Percentiles rank a stretch among this genome's conserved stretches.
These are phyloP conservation scores for Citrullus mucosospermus DNA, from an alignment of 306 rosid species.

Conservation along the genomic window DNA sequence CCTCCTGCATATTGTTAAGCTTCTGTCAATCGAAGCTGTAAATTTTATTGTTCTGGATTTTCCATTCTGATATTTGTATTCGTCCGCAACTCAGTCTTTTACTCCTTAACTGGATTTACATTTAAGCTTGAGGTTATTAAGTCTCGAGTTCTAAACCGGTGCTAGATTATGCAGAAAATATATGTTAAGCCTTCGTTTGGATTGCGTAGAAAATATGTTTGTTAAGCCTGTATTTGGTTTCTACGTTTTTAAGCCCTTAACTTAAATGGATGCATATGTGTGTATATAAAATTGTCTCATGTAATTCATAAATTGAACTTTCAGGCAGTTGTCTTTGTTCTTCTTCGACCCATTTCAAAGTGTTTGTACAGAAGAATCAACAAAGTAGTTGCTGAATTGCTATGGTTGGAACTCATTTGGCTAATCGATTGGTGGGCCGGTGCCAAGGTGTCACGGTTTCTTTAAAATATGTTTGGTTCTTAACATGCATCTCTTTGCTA, in stretches of 20 bases:
- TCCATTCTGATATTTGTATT: neutral
- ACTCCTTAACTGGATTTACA: neutral
- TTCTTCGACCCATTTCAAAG: constrained; percentile 63
- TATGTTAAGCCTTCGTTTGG: neutral
- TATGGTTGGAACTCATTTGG: constrained; percentile 82
- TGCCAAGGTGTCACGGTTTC: constrained; percentile 37
- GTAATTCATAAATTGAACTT: constrained; percentile 7
- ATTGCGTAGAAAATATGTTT: neutral
- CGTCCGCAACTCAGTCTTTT: neutral
- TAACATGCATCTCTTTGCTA: neutral
- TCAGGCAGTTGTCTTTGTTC: constrained; percentile 48
- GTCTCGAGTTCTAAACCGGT: neutral
- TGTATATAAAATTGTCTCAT: neutral
- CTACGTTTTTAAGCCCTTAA: neutral
- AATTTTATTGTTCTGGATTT: neutral
- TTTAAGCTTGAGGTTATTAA: neutral
- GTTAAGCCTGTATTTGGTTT: neutral
- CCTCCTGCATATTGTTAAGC: neutral
- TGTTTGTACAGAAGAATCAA: constrained; percentile 42
- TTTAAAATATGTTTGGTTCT: neutral
- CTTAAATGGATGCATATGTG: neutral
- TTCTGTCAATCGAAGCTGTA: neutral
- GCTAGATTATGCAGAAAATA: neutral
- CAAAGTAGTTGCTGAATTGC: constrained; percentile 52
- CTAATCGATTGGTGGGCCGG: constrained; percentile 93